Evolutionary conservation across 2,329 filamentous ascomycete species (phyloP).

Genomic region (Xylaria sp.): DNA sequence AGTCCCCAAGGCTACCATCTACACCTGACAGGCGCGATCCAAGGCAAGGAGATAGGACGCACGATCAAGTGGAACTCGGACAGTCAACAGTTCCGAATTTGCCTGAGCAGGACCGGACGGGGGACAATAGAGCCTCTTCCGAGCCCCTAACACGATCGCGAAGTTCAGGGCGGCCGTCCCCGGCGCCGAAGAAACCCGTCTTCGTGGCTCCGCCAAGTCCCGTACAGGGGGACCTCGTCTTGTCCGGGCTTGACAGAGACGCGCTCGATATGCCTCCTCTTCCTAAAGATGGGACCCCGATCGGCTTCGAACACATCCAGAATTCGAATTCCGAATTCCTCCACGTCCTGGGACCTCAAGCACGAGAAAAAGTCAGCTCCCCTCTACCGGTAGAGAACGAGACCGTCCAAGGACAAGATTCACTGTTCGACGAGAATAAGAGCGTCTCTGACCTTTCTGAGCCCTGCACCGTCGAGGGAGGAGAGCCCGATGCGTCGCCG

Average conservation of each 20-base stretch:
- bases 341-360: background rate
- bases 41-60: slow-evolving; percentile 18
- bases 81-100: slow-evolving; percentile 35
- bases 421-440: slow-evolving; percentile 48
- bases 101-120: slow-evolving; percentile 16
- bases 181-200: background rate
- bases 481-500: background rate
- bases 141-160: background rate
- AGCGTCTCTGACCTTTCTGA: slow-evolving; percentile 13
- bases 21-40: slow-evolving; percentile 33
- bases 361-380: slow-evolving; percentile 14
- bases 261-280: background rate
- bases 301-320: background rate
- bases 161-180: background rate
- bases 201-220: background rate
- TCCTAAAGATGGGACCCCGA: background rate
- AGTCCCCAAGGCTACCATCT: slow-evolving; percentile 36
- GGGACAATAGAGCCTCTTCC: background rate
- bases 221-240: background rate
- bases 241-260: background rate
- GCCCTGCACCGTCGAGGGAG: slow-evolving; percentile 2
- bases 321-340: background rate
- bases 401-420: slow-evolving; percentile 52
- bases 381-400: slow-evolving; percentile 44
- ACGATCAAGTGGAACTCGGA: slow-evolving; percentile 36